These are phyloP conservation scores for Pycnococcus provasolii DNA, from an alignment of 139 green algal genomes.

Conservation along the genomic window DNA sequence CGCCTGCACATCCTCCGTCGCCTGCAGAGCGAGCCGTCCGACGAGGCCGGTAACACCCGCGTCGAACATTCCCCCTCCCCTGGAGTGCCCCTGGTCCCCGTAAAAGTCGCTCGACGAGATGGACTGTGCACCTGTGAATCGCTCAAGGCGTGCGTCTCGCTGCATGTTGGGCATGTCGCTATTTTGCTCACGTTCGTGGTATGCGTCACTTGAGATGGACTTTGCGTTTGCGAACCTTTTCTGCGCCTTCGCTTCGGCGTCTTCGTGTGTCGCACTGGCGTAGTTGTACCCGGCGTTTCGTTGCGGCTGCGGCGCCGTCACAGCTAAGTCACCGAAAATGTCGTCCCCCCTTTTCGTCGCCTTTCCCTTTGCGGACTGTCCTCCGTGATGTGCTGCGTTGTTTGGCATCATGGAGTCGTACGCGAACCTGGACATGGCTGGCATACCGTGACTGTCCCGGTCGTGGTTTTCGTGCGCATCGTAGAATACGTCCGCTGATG, in stretches of 20 bases:
- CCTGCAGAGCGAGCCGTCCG: constrained; percentile 54
- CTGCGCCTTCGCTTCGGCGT: constrained; percentile 35
- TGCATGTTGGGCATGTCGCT: neutral
- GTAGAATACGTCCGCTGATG: no score
- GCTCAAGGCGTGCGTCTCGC: constrained; percentile 14
- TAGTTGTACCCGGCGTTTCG: no score
- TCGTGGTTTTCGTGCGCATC: no score
- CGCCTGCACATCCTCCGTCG: constrained; percentile 58
- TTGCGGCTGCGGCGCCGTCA: no score
- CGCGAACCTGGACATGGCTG: no score
- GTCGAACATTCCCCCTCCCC: neutral
- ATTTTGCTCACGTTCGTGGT: constrained; percentile 2
- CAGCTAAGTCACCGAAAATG: constrained; percentile 14
- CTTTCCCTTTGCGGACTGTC: neutral
- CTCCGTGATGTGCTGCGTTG: neutral
- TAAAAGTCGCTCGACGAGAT: constrained; percentile 77
- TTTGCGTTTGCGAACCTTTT: constrained; percentile 69
- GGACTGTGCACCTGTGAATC: constrained; percentile 47
- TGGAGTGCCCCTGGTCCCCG: neutral
- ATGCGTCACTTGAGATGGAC: constrained; percentile 63
- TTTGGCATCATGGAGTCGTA: no score
- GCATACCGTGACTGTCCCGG: no score
- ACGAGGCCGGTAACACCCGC: constrained; percentile 53
- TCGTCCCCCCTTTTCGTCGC: constrained; percentile 10
- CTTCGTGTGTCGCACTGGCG: neutral